Evolutionary conservation across 2,329 filamentous ascomycete genomes (phyloP).

Genomic region (Nemania abortiva): DNA sequence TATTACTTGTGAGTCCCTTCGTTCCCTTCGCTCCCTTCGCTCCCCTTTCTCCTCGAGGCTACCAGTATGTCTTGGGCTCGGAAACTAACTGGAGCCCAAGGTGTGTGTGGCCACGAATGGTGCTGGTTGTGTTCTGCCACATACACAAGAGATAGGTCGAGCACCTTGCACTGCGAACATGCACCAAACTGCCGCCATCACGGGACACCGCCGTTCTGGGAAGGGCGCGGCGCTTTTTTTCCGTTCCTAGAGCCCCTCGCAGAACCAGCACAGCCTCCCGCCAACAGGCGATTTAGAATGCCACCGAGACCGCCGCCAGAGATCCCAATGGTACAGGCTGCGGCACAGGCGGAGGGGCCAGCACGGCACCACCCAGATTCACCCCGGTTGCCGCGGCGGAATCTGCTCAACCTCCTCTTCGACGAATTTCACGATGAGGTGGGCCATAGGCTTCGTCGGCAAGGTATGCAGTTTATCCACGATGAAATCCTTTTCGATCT

Average conservation of each 20-base stretch:
- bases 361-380: slow-evolving; percentile 3
- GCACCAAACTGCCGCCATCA: slow-evolving; percentile 47
- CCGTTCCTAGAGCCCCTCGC: slow-evolving; percentile 16
- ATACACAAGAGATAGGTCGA: slow-evolving; percentile 47
- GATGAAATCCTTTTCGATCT: slow-evolving; percentile 16
- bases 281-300: neutral
- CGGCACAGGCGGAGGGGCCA: neutral
- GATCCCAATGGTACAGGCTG: neutral
- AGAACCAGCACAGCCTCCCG: neutral
- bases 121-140: slow-evolving; percentile 55
- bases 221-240: slow-evolving; percentile 44
- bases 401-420: slow-evolving; percentile 12
- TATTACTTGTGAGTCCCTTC: slow-evolving; percentile 54
- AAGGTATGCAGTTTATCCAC: slow-evolving; percentile 12
- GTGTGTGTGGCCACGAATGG: slow-evolving; percentile 55
- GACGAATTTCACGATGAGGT: neutral
- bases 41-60: too few species aligned
- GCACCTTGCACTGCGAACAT: slow-evolving; percentile 52
- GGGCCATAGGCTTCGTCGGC: slow-evolving; percentile 6
- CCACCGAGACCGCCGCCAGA: neutral
- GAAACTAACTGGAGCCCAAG: slow-evolving; percentile 25
- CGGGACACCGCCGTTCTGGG: slow-evolving; percentile 45
- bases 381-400: neutral
- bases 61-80: neutral
- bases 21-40: neutral